These are phyloP conservation scores for Fusarium papillatum DNA, from an alignment of 2,329 filamentous ascomycete species.

Conservation along the genomic window DNA sequence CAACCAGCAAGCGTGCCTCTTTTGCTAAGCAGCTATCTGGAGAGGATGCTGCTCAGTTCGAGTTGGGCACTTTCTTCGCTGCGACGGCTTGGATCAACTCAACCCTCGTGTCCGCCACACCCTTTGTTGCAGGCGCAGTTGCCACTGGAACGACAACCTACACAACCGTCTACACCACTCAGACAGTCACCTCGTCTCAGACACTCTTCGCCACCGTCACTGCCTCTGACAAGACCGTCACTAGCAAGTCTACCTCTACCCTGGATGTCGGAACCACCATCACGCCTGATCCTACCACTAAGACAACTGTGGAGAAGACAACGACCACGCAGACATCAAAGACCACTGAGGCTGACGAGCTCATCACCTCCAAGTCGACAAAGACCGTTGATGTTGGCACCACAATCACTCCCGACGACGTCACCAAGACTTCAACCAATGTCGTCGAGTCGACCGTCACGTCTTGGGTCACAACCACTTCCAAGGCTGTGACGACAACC, in stretches of 20 bases:
- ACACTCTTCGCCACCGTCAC: slow-evolving; percentile 30
- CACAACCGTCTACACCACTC: slow-evolving; percentile 36
- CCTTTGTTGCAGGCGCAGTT: slow-evolving; percentile 27
- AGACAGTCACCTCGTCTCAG: slow-evolving; percentile 31
- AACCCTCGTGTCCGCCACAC: slow-evolving; percentile 35
- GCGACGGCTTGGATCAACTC: slow-evolving; percentile 39
- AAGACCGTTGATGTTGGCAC: slow-evolving; percentile 47
- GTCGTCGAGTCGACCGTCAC: slow-evolving; percentile 29
- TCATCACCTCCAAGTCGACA: slow-evolving; percentile 45
- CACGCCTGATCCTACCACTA: slow-evolving; percentile 33
- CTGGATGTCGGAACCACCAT: slow-evolving; percentile 37
- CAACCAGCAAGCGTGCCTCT: slow-evolving; percentile 33
- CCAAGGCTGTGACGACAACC: slow-evolving; percentile 31
- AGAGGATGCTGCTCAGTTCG: slow-evolving; percentile 24
- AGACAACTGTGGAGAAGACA: slow-evolving; percentile 30
- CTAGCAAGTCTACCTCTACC: slow-evolving; percentile 30
- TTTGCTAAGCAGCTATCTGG: slow-evolving; percentile 33
- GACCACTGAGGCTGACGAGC: slow-evolving; percentile 30
- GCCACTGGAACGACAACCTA: slow-evolving; percentile 17
- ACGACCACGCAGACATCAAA: slow-evolving; percentile 29
- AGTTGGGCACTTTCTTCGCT: slow-evolving; percentile 36
- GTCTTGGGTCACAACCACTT: slow-evolving; percentile 27
- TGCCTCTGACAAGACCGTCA: slow-evolving; percentile 20
- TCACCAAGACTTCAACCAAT: slow-evolving; percentile 38
- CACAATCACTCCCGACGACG: slow-evolving; percentile 47